Conservation (phyloP, 2,329 filamentous ascomycete species). For the Parastagonospora avenae region DNA sequence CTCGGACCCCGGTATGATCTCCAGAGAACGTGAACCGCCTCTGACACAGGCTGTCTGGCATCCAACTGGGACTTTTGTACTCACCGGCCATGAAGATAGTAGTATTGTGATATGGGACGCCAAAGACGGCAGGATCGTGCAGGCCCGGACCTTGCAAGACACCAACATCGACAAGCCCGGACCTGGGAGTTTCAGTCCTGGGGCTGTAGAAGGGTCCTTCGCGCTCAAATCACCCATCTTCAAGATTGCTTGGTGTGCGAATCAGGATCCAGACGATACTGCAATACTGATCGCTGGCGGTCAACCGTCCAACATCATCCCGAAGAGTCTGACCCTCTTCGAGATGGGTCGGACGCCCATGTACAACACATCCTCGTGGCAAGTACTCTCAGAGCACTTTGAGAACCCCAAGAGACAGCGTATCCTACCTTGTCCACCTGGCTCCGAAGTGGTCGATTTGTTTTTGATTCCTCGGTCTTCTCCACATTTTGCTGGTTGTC, state of each 20-base stretch:
- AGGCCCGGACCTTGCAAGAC: slow-evolving; percentile 80
- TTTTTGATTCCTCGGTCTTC: slow-evolving; percentile 81
- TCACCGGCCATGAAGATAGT: slow-evolving; percentile 87
- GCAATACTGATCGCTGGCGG: slow-evolving; percentile 87
- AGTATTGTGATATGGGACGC: slow-evolving; percentile 94
- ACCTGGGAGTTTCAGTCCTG: slow-evolving; percentile 48
- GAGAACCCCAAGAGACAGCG: slow-evolving; percentile 73
- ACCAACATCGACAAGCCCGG: slow-evolving; percentile 73
- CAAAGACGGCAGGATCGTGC: slow-evolving; percentile 82
- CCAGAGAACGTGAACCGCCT: slow-evolving; percentile 70
- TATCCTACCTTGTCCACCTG: slow-evolving; percentile 75
- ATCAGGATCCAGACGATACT: slow-evolving; percentile 91
- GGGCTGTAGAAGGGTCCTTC: slow-evolving; percentile 56
- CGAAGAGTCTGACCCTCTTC: slow-evolving; percentile 83
- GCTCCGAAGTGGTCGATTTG: slow-evolving; percentile 78
- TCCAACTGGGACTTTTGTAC: slow-evolving; percentile 86
- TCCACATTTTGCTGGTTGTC: slow-evolving; percentile 84
- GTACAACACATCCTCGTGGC: slow-evolving; percentile 91
- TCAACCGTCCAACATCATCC: slow-evolving; percentile 66
- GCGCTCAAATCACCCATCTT: slow-evolving; percentile 74
- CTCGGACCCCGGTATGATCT: slow-evolving; percentile 66
- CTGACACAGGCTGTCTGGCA: slow-evolving; percentile 91
- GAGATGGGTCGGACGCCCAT: slow-evolving; percentile 88
- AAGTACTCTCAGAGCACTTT: slow-evolving; percentile 78
- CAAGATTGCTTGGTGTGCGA: slow-evolving; percentile 89